Evolutionary conservation across 345 rosid genomes (phyloP).

Genomic region (Citrus mangshanensis): DNA sequence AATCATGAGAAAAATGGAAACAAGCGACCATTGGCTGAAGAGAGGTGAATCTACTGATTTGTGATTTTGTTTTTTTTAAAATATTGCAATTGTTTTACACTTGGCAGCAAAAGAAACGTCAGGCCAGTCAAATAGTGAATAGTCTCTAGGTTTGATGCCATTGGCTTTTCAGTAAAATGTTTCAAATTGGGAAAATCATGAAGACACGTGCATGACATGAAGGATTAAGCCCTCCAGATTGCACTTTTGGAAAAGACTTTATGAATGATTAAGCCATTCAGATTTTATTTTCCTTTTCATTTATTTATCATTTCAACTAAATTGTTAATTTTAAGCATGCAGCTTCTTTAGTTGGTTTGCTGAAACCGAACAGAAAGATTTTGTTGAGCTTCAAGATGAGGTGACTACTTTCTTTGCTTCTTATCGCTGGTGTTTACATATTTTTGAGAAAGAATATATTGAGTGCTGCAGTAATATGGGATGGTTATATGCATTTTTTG

Average conservation of each 20-base stretch:
- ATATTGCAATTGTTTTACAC: neutral
- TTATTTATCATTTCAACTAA: neutral
- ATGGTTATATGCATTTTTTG: neutral
- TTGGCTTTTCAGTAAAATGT: neutral
- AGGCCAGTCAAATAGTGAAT: neutral
- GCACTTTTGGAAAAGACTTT: too few species aligned
- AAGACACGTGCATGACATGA: neutral
- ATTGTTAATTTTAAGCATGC: neutral
- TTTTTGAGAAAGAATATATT: neutral
- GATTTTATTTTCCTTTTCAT: neutral
- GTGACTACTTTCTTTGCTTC: slow-evolving; percentile 15
- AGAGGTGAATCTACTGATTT: slow-evolving; percentile 20
- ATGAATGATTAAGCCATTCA: neutral
- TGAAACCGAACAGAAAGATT: slow-evolving; percentile 23
- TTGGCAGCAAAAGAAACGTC: neutral
- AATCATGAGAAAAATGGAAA: slow-evolving; percentile 38
- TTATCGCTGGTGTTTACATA: neutral
- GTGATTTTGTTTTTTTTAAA: neutral
- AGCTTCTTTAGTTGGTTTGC: slow-evolving; percentile 42
- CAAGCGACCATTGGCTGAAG: slow-evolving; percentile 29
- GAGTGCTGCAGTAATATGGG: neutral
- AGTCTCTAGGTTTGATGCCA: neutral
- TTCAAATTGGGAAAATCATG: neutral
- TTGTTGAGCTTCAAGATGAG: slow-evolving; percentile 33
- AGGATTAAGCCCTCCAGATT: neutral